These are phyloP conservation scores for Heliocybe sulcata DNA, from an alignment of 1,284 basidiomycete genomes.

Conservation along the genomic window DNA sequence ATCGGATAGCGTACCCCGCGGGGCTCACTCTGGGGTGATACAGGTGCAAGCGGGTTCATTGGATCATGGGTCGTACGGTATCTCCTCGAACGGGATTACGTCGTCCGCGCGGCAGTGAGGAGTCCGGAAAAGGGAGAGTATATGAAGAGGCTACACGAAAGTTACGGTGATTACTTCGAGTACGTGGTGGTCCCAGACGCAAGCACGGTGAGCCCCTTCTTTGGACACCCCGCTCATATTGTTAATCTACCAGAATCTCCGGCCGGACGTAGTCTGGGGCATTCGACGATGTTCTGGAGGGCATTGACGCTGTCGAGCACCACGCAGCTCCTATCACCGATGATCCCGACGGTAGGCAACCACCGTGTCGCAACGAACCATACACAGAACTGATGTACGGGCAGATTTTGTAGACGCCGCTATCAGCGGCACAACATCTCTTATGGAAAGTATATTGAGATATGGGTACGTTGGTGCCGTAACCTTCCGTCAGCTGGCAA, in stretches of 20 bases:
- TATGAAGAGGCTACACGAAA: slow-evolving; percentile 29
- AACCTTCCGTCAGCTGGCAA: neutral
- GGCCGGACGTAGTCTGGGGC: slow-evolving; percentile 9
- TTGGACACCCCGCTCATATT: slow-evolving; percentile 15
- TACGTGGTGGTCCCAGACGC: slow-evolving; percentile 32
- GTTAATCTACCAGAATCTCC: slow-evolving; percentile 13
- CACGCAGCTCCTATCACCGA: slow-evolving; percentile 12
- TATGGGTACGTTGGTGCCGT: slow-evolving; percentile 10
- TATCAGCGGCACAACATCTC: slow-evolving; percentile 18
- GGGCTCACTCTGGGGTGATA: slow-evolving; percentile 13
- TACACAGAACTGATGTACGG: slow-evolving; percentile 6
- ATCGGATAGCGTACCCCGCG: neutral
- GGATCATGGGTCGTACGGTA: slow-evolving; percentile 22
- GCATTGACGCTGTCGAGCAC: slow-evolving; percentile 22
- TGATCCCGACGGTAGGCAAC: slow-evolving; percentile 2
- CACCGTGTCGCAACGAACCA: slow-evolving; percentile 9
- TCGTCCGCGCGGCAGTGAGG: slow-evolving; percentile 43
- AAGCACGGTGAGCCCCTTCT: slow-evolving; percentile 24
- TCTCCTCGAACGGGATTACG: slow-evolving; percentile 24
- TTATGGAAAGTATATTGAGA: slow-evolving; percentile 18
- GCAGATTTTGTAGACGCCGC: slow-evolving; percentile 19
- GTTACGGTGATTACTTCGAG: slow-evolving; percentile 25
- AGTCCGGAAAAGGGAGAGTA: slow-evolving; percentile 37
- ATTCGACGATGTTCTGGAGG: slow-evolving; percentile 42
- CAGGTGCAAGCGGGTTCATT: slow-evolving; percentile 19